phyloP scores from a whole-genome alignment of 371 early-diverging fungal genomes.

The Amoeboradix gromovi region DNA sequence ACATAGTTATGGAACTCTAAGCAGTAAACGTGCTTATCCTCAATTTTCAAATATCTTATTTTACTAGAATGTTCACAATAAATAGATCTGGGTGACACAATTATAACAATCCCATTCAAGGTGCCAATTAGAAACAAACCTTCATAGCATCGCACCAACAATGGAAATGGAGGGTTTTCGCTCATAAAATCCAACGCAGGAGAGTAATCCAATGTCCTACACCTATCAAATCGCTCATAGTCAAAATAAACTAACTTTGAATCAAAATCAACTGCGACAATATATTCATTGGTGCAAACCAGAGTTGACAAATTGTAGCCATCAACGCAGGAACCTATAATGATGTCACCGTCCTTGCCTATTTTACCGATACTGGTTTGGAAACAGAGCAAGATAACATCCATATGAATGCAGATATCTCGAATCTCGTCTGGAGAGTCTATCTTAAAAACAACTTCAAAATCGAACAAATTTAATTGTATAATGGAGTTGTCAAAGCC shows the following conservation, averaged over 20 bases:
- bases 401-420: neutral
- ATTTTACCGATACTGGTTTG: neutral
- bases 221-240: neutral
- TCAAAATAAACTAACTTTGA: neutral
- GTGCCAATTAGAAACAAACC: neutral
- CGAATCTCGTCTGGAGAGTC: neutral
- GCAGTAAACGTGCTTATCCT: neutral
- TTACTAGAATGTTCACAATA: neutral
- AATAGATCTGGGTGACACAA: neutral
- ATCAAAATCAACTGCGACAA: neutral
- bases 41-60: too few relatives aligned
- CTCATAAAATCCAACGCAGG: neutral
- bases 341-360: neutral
- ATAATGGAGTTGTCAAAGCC: neutral
- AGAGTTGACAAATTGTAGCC: neutral
- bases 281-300: neutral
- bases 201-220: neutral
- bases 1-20: neutral
- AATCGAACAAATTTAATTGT: neutral
- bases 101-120: neutral
- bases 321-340: neutral
- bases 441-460: neutral
- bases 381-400: neutral
- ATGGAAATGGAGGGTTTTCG: neutral
- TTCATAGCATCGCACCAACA: neutral